phyloP scores from a whole-genome alignment of 805 yeast genomes.

The Spathaspora hagerdaliae region DNA sequence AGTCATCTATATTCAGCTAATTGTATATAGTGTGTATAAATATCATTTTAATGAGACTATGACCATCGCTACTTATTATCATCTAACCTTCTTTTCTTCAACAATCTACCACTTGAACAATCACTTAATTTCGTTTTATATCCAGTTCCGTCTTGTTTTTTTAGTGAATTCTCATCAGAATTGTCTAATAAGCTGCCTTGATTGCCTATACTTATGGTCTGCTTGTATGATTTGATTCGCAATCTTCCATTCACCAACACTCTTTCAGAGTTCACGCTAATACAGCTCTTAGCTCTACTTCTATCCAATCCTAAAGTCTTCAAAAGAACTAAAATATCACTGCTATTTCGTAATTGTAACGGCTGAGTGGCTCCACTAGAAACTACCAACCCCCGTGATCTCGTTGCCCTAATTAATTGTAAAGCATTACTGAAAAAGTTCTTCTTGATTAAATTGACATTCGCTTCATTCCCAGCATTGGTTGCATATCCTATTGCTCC shows the following conservation, averaged over 20 bases:
- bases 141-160: slow-evolving; percentile 12
- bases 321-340: slow-evolving; percentile 65
- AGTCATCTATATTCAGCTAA: slow-evolving; percentile 27
- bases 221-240: slow-evolving; percentile 72
- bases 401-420: slow-evolving; percentile 73
- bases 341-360: slow-evolving; percentile 57
- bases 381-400: slow-evolving; percentile 74
- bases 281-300: slow-evolving; percentile 54
- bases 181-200: slow-evolving; percentile 27
- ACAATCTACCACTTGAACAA: slow-evolving; percentile 20
- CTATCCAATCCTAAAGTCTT: slow-evolving; percentile 67
- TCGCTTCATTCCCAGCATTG: slow-evolving; percentile 10
- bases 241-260: slow-evolving; percentile 73
- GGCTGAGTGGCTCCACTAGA: slow-evolving; percentile 69
- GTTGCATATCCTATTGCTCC: slow-evolving; percentile 27
- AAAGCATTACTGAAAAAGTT: slow-evolving; percentile 68
- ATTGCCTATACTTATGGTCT: slow-evolving; percentile 58
- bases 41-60: slow-evolving; percentile 1
- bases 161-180: slow-evolving; percentile 12
- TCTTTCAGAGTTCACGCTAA: slow-evolving; percentile 56
- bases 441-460: slow-evolving; percentile 42
- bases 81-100: slow-evolving; percentile 16
- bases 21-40: background rate
- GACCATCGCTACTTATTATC: background rate
- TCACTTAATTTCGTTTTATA: slow-evolving; percentile 21